phyloP scores from a whole-genome alignment of 441 rosid species.

The Kokia cookei region DNA sequence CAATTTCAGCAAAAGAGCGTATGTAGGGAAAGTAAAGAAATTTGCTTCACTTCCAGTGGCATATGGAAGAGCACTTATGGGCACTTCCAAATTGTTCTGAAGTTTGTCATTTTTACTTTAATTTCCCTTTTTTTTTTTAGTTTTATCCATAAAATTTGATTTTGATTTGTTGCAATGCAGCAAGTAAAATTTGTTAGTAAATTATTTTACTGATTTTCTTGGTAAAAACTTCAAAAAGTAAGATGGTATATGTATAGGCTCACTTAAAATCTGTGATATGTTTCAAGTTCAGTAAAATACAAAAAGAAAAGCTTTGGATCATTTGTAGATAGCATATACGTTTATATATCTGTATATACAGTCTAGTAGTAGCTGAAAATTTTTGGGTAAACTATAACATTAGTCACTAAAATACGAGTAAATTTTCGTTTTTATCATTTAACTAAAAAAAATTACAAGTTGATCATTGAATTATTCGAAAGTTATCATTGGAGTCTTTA shows the following conservation, averaged over 20 bases:
- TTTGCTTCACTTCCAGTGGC: conserved; percentile 31
- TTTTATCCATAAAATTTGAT: not conserved
- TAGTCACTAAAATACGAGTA: too few species aligned
- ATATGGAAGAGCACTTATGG: conserved; percentile 24
- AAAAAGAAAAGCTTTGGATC: not conserved
- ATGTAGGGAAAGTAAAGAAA: conserved; percentile 38
- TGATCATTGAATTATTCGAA: too few species aligned
- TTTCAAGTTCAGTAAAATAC: not conserved
- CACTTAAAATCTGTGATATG: not conserved
- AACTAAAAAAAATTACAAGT: too few species aligned
- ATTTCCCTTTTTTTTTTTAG: not conserved
- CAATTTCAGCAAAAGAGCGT: conserved; percentile 40
- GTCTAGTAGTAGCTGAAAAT: too few species aligned
- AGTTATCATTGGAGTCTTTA: too few species aligned
- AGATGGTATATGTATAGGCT: not conserved
- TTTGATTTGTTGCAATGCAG: not conserved
- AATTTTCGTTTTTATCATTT: too few species aligned
- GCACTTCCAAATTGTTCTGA: conserved; percentile 3
- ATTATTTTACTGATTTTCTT: not conserved
- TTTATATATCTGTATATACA: too few species aligned
- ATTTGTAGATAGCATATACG: too few species aligned
- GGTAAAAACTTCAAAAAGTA: not conserved
- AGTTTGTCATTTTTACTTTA: not conserved
- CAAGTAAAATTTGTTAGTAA: not conserved
- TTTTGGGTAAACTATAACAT: too few species aligned